Evolutionary conservation across 169 alveolate species (phyloP).

Genomic region (Plasmodium fragile): DNA sequence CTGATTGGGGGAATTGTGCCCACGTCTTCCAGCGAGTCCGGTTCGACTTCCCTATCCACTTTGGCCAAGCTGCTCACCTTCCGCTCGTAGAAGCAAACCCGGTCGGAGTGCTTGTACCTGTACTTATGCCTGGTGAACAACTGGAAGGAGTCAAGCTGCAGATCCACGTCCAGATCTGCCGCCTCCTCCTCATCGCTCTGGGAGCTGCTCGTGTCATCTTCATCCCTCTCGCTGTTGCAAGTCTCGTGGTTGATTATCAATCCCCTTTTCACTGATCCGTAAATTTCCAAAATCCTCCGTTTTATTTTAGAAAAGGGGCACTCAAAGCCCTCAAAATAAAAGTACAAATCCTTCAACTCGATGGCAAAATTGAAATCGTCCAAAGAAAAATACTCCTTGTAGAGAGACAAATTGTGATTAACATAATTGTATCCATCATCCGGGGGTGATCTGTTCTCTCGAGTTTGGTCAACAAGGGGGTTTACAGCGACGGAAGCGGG

Average conservation of each 20-base stretch:
- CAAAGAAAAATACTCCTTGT: slow-evolving; percentile 45
- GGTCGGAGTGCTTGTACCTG: slow-evolving; percentile 28
- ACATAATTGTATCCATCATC: slow-evolving; percentile 11
- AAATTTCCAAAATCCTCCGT: slow-evolving; percentile 75
- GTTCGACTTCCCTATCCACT: background rate
- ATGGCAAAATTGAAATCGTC: slow-evolving; percentile 71
- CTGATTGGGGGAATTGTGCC: slow-evolving; percentile 6
- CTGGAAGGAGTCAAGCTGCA: slow-evolving; percentile 6
- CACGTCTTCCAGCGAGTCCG: background rate
- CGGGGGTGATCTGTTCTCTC: background rate
- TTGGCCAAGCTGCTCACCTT: background rate
- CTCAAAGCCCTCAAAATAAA: slow-evolving; percentile 66
- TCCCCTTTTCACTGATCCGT: slow-evolving; percentile 58
- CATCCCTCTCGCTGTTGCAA: slow-evolving; percentile 7
- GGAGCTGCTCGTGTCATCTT: background rate
- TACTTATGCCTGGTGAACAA: slow-evolving; percentile 4
- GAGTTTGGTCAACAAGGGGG: background rate
- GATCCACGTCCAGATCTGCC: background rate
- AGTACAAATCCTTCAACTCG: slow-evolving; percentile 61
- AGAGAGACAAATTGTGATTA: slow-evolving; percentile 17
- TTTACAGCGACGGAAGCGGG: background rate
- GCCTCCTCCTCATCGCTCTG: background rate
- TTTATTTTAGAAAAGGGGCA: slow-evolving; percentile 73
- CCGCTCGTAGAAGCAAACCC: slow-evolving; percentile 13
- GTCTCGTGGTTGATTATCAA: slow-evolving; percentile 27